Conservation (phyloP, 306 rosid genomes). For the Sesbania bispinosa region DNA sequence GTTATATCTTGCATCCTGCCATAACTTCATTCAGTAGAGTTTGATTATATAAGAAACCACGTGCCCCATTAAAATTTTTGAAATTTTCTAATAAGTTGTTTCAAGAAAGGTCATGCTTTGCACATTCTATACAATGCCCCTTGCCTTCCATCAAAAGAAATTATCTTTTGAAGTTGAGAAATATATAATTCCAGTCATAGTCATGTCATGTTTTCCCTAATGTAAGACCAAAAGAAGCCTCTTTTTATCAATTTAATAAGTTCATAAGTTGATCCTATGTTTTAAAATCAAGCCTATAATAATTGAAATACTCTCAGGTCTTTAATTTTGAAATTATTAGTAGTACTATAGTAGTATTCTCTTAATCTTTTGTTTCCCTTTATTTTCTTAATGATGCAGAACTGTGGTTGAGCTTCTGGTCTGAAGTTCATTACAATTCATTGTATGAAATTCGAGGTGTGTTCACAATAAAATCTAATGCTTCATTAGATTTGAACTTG, state of each 20-base stretch:
- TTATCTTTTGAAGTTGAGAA: not conserved
- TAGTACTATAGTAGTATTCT: not conserved
- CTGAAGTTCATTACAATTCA: conserved; percentile 92
- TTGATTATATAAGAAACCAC: not conserved
- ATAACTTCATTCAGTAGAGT: not conserved
- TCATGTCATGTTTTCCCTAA: not conserved
- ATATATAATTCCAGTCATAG: not conserved
- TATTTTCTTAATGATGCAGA: conserved; percentile 52
- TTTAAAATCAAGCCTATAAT: not conserved
- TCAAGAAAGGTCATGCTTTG: not conserved
- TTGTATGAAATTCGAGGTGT: conserved; percentile 61
- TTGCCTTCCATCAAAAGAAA: not conserved
- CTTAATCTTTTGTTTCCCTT: conserved; percentile 7
- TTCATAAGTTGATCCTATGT: not conserved
- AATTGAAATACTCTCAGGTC: not conserved
- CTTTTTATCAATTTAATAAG: not conserved
- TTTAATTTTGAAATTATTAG: not conserved
- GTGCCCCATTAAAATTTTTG: not conserved
- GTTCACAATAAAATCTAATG: not conserved
- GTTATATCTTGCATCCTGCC: not conserved
- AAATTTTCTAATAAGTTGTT: not conserved
- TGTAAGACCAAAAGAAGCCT: not conserved
- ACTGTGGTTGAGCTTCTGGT: conserved; percentile 95
- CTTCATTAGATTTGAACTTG: not conserved
- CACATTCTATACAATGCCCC: not conserved